Evolutionary conservation across 768 basidiomycete genomes (phyloP), one percentile per base, ranked within the genome.

Genomic region (Tricholoma bakamatsutake): DNA sequence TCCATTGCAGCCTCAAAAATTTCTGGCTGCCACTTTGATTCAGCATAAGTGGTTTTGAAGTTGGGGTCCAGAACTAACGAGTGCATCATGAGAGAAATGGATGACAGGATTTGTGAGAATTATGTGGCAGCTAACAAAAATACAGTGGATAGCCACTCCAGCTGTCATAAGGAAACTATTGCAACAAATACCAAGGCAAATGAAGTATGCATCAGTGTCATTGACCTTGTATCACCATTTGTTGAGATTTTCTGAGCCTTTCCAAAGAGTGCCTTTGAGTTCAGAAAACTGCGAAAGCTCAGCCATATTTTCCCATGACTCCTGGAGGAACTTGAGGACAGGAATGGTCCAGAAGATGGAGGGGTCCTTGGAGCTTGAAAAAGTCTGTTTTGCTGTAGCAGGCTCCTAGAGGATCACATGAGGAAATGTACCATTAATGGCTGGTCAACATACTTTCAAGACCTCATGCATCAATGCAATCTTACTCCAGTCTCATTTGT

Each of bases 331-430:
- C 40, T 62, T 52, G 30, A 62, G 53, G 10, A 61, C 56, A 17
- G 60, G 61, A 30, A 62, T 57, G 17, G 61, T 62, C 5, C 53
- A 28, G 50, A 53, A 61, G 21, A 61, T 55, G 8, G 61, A 60
- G 30, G 60, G 59, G 8, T 54, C 28, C 31, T 39, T 53, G 21
- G 61, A 24, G 34, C 52, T 42, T 0, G 59, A 62, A 45, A 62
- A 61, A 24, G 60, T 53, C 52, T 62, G 60, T 39, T 54, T 50
- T 12, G 61, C 54, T 8, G 56, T 58, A 12, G 61, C 61, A 18
- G 61, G 61, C 52, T 60, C 59, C 59, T 60, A 47, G 21, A 17
- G 45, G 30, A 24, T 24, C 21, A 30, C 45, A 24, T 47, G 45
- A 47, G n/a, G 17, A 47, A 8, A 47, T 47, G 30, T 30, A 24